Conservation (phyloP, 352 stramenopile genomes). For the Phytophthora chlamydospora region DNA sequence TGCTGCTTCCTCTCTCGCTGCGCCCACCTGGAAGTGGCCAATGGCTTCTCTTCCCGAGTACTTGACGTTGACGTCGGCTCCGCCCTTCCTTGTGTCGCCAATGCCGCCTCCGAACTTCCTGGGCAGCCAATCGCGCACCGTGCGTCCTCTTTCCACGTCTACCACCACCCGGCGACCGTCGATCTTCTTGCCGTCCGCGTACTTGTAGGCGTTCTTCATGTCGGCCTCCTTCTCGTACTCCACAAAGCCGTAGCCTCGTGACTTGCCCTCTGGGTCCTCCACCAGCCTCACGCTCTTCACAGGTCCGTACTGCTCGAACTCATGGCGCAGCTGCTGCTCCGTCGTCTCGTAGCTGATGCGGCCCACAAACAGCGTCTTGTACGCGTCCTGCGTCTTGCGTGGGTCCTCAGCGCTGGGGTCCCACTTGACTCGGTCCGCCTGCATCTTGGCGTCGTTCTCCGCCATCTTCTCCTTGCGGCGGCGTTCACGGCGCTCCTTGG, state of each 20-base stretch:
- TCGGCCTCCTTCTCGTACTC: slow-evolving; percentile 98
- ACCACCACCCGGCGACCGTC: slow-evolving; percentile 96
- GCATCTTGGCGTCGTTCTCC: slow-evolving; percentile 69
- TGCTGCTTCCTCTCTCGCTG: slow-evolving; percentile 37
- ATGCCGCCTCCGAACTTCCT: slow-evolving; percentile 95
- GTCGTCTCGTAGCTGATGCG: slow-evolving; percentile 98
- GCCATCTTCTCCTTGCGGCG: slow-evolving; percentile 62
- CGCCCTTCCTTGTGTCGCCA: slow-evolving; percentile 85
- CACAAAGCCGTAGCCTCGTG: slow-evolving; percentile 97
- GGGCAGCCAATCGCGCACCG: slow-evolving; percentile 96
- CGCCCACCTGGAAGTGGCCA: slow-evolving; percentile 41
- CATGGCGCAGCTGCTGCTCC: slow-evolving; percentile 96
- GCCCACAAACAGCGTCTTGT: slow-evolving; percentile 98
- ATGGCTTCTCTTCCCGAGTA: slow-evolving; percentile 75
- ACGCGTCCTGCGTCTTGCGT: slow-evolving; percentile 90
- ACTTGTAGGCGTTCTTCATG: slow-evolving; percentile 96
- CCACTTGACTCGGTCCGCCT: slow-evolving; percentile 69
- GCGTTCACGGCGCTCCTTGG: slow-evolving; percentile 76
- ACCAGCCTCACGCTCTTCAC: slow-evolving; percentile 92
- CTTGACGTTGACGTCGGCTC: slow-evolving; percentile 84
- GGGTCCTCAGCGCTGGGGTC: slow-evolving; percentile 67
- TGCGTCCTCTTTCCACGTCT: slow-evolving; percentile 98
- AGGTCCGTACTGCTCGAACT: slow-evolving; percentile 96
- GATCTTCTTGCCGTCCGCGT: slow-evolving; percentile 95
- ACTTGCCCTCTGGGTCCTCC: slow-evolving; percentile 90